Percentiles rank a stretch among this genome's conserved stretches.
Evolutionary conservation across 805 yeast species (phyloP).

Genomic region (Priceomyces medius): DNA sequence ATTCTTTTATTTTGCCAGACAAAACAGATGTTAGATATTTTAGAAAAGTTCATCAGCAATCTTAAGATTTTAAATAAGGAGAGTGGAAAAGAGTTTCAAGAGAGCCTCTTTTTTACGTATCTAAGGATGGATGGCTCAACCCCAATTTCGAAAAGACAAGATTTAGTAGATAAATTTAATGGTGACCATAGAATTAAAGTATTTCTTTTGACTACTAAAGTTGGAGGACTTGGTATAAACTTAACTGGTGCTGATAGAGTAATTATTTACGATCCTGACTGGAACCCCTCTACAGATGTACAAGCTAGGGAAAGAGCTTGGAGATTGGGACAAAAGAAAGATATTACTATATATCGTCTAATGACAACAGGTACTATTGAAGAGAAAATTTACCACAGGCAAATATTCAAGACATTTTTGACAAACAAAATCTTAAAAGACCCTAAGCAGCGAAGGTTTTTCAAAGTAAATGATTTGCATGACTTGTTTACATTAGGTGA

Average conservation of each 20-base stretch:
- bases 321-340: conserved; percentile 93
- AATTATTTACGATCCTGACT: conserved; percentile 93
- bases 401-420: conserved; percentile 90
- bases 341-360: conserved; percentile 84
- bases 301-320: conserved; percentile 98
- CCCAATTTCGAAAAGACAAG: conserved; percentile 71
- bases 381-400: conserved; percentile 95
- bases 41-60: conserved; percentile 62
- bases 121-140: conserved; percentile 96
- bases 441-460: conserved; percentile 90
- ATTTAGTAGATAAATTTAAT: conserved; percentile 79
- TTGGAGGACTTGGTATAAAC: conserved; percentile 94
- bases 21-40: conserved; percentile 86
- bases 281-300: conserved; percentile 97
- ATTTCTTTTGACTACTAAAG: conserved; percentile 87
- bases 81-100: conserved; percentile 8
- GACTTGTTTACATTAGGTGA: conserved; percentile 87
- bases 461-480: conserved; percentile 87
- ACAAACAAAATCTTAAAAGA: conserved; percentile 93
- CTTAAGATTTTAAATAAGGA: conserved; percentile 24
- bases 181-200: conserved; percentile 54
- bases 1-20: conserved; percentile 90
- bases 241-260: conserved; percentile 94
- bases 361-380: conserved; percentile 96
- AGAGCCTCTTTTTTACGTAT: conserved; percentile 38